These are phyloP conservation scores for Trypethelium eluteriae DNA, from an alignment of 495 filamentous ascomycete genomes.

Conservation along the genomic window DNA sequence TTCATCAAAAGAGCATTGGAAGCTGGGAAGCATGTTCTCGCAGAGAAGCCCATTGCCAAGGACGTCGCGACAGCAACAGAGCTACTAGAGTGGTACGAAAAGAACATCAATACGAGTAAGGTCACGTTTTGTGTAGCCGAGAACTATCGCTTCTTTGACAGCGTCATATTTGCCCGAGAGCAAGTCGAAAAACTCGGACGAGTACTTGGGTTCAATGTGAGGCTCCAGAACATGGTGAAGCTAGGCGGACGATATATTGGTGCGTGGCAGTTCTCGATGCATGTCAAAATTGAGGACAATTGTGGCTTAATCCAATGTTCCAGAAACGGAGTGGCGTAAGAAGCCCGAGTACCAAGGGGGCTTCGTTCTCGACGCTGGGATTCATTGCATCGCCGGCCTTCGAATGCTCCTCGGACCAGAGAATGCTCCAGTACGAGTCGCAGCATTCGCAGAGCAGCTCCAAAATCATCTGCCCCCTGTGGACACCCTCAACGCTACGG, in stretches of 20 bases:
- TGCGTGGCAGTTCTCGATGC: conserved; percentile 27
- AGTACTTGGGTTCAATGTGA: conserved; percentile 56
- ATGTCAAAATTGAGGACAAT: neutral
- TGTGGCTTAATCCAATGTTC: neutral
- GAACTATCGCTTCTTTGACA: conserved; percentile 62
- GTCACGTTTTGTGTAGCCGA: conserved; percentile 62
- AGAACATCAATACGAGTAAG: conserved; percentile 41
- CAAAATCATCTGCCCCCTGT: conserved; percentile 60
- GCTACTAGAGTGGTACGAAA: conserved; percentile 55
- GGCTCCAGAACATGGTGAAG: conserved; percentile 48
- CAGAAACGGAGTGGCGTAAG: conserved; percentile 67
- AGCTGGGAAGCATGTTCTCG: conserved; percentile 71
- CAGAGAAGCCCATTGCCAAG: conserved; percentile 74
- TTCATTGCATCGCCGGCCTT: conserved; percentile 61
- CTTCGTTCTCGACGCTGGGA: conserved; percentile 69
- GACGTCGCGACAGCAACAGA: conserved; percentile 54
- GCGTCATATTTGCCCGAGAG: conserved; percentile 49
- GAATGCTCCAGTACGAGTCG: conserved; percentile 42
- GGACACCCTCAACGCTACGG: conserved; percentile 63
- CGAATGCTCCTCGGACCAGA: conserved; percentile 52
- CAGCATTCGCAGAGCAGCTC: conserved; percentile 52
- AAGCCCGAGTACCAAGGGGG: conserved; percentile 65
- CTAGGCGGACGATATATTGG: conserved; percentile 51
- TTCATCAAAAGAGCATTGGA: conserved; percentile 54
- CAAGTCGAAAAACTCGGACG: conserved; percentile 54